Percentiles rank a stretch among this genome's conserved stretches.
These are phyloP conservation scores for Handroanthus guayacan DNA, from an alignment of 257 asterid genomes.

Conservation along the genomic window DNA sequence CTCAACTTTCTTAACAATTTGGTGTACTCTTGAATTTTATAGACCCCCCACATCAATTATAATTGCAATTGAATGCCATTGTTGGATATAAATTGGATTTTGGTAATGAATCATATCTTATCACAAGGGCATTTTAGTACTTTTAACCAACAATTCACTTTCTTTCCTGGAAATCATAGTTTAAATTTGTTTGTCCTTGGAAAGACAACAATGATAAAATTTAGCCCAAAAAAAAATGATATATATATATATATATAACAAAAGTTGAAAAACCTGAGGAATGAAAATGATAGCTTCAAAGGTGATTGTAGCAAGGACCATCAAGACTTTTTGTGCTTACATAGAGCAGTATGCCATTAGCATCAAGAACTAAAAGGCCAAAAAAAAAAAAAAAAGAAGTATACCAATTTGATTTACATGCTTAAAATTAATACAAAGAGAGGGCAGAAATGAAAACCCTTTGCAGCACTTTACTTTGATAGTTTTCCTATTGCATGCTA, in stretches of 20 bases:
- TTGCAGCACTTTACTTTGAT: neutral
- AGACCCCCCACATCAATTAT: neutral
- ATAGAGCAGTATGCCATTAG: neutral
- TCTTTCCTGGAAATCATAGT: too few species aligned
- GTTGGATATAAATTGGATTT: neutral
- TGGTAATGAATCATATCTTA: neutral
- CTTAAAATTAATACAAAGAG: constrained; percentile 1
- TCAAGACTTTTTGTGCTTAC: neutral
- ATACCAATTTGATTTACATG: constrained; percentile 2
- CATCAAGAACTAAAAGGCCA: neutral
- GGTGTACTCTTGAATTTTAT: too few species aligned
- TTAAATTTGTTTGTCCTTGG: too few species aligned
- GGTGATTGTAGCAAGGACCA: neutral
- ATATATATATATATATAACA: too few species aligned
- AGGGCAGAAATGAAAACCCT: constrained; percentile 2
- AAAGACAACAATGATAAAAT: too few species aligned
- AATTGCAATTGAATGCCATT: neutral
- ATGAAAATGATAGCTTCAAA: neutral
- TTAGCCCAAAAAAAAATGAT: too few species aligned
- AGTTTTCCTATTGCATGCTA: neutral
- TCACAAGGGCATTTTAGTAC: neutral
- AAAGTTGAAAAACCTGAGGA: neutral
- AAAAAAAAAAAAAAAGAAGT: neutral
- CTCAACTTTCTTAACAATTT: too few species aligned
- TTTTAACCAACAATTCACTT: neutral